Evolutionary conservation across 164 flowering plant genomes (phyloP).

Genomic region (Macadamia tetraphylla): DNA sequence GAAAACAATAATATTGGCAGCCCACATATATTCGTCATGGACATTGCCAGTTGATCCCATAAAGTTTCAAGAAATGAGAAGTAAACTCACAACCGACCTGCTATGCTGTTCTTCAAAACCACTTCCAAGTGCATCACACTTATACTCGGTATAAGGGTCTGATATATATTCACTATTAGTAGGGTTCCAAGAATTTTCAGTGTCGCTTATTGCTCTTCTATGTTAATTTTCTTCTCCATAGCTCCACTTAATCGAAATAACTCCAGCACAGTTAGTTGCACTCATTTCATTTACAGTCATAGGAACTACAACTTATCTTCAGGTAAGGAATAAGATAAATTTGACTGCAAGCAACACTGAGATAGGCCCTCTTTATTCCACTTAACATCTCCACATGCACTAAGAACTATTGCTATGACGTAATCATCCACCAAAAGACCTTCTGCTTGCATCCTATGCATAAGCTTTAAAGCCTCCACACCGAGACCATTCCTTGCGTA

Average conservation of each 20-base stretch:
- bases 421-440: slow-evolving; percentile 68
- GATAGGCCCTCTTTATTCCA: slow-evolving; percentile 28
- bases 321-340: slow-evolving; percentile 1
- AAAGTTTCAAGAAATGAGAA: too few relatives aligned
- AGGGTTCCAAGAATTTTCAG: background rate
- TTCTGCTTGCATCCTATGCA: slow-evolving; percentile 79
- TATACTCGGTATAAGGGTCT: background rate
- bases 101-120: background rate
- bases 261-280: background rate
- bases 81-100: too few relatives aligned
- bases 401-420: slow-evolving; percentile 45
- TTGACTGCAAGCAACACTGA: slow-evolving; percentile 20
- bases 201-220: background rate
- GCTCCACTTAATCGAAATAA: background rate
- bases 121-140: background rate
- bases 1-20: background rate
- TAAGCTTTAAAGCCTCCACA: slow-evolving; percentile 66
- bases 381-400: slow-evolving; percentile 65
- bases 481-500: slow-evolving; percentile 71
- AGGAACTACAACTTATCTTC: background rate
- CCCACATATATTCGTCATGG: background rate
- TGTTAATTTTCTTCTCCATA: background rate
- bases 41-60: background rate
- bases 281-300: background rate
- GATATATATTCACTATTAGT: background rate